Evolutionary conservation across 257 asterid genomes (phyloP), one percentile per base, ranked within the genome.

Genomic region (Perilla frutescens): DNA sequence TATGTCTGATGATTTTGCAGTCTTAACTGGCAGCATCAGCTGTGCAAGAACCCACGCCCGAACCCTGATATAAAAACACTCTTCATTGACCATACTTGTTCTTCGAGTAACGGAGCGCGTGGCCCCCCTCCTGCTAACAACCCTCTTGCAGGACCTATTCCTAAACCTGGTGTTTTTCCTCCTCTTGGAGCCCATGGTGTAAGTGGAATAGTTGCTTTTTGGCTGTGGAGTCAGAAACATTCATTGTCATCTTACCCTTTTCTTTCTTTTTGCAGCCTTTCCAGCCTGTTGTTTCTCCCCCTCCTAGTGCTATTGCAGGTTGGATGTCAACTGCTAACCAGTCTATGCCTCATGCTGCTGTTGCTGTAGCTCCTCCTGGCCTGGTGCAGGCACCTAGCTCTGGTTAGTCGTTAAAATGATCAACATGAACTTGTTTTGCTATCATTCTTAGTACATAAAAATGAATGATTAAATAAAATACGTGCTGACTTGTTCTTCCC

Each of bases 1-100:
- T 43, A 37, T 68, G 31, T 68, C 80, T 69, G 66, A 62, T 78
- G 76, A 62, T 59, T 70, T 78, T 87, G 69, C 96, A 94, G 98
- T 82, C 91, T 94, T 66, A 94, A 94, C 80, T 94, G 99, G 98
- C 99, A 94, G 84, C 99, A 94, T 83, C 99, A 94, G 80, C 96
- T 94, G 59, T 94, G 99, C 90, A 94, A 94, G 91, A 94, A 91
- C 71, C 99, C 99, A 31, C 96, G 97, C 10, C 88, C 98, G 20
- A 94, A 94, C 70, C 99, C 98, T 43, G 99, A 94, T 81, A 94
- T 94, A 65, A 94, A 91, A 87, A 94, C 99, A 68, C 96, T 91
- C 73, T 91, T 94, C 76, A 83, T 84, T 6, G 98, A 94, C 81
- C 99, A 94, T 82, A 76, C 96, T 31, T 94, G 99, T 79, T 82